Percentiles rank a stretch among this genome's conserved stretches.
phyloP scores from a whole-genome alignment of 2,329 filamentous ascomycete species.

The Fusarium poae region DNA sequence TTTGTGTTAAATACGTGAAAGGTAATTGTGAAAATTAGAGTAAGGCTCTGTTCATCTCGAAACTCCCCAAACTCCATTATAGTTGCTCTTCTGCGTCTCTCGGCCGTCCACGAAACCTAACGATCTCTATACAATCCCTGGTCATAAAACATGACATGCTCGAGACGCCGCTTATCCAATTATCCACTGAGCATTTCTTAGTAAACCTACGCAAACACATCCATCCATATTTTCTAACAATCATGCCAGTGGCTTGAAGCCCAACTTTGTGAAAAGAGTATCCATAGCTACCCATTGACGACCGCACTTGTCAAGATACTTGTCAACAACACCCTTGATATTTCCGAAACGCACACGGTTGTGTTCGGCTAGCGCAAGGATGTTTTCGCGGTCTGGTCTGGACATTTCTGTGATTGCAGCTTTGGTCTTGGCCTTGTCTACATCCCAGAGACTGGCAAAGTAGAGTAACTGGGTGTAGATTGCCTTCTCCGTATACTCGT shows the following conservation, averaged over 20 bases:
- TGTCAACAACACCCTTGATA: conserved; percentile 81
- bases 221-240: background rate
- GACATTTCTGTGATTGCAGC: conserved; percentile 62
- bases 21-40: background rate
- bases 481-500: conserved; percentile 88
- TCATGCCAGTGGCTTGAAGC: conserved; percentile 59
- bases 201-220: background rate
- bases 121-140: conserved; percentile 11
- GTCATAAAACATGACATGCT: conserved; percentile 9
- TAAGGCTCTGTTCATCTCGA: background rate
- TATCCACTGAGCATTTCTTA: conserved; percentile 3
- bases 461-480: conserved; percentile 97
- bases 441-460: conserved; percentile 86
- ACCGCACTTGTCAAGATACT: conserved; percentile 89
- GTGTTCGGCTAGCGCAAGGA: conserved; percentile 81
- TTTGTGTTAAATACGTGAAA: conserved; percentile 4
- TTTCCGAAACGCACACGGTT: conserved; percentile 85
- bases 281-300: conserved; percentile 96
- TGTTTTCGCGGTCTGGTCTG: conserved; percentile 71
- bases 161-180: conserved; percentile 36
- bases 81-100: conserved; percentile 9
- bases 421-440: conserved; percentile 78
- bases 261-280: conserved; percentile 79
- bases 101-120: background rate
- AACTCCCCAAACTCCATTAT: conserved; percentile 25